These are phyloP conservation scores for Penicillium canescens DNA, from an alignment of 495 filamentous ascomycete species.

Conservation along the genomic window DNA sequence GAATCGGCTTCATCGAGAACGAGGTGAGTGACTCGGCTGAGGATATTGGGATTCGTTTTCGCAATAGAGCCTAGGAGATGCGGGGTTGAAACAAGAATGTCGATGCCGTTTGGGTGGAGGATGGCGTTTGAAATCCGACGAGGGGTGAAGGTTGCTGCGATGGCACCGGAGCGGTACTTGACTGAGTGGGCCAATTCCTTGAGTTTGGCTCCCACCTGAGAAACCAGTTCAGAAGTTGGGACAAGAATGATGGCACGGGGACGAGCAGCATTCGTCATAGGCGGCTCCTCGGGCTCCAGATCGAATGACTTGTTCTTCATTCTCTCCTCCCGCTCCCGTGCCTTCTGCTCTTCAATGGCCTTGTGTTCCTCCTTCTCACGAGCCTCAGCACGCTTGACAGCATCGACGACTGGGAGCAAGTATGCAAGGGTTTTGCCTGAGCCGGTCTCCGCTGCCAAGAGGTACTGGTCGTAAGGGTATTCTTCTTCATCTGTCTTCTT, in stretches of 20 bases:
- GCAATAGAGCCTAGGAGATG: conserved; percentile 86
- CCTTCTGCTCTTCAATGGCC: conserved; percentile 50
- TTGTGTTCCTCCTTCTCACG: conserved; percentile 56
- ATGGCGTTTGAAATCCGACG: conserved; percentile 83
- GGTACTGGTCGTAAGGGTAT: conserved; percentile 65
- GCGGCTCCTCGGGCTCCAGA: conserved; percentile 54
- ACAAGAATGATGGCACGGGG: conserved; percentile 85
- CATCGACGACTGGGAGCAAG: conserved; percentile 76
- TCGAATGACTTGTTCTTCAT: conserved; percentile 49
- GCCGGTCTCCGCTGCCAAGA: conserved; percentile 93
- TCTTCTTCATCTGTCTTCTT: conserved; percentile 29
- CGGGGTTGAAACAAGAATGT: conserved; percentile 84
- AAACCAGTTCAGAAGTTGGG: conserved; percentile 93
- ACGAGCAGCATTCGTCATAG: conserved; percentile 65
- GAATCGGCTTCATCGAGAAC: conserved; percentile 95
- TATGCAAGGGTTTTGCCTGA: conserved; percentile 97
- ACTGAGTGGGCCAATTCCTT: conserved; percentile 79
- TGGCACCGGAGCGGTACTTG: conserved; percentile 76
- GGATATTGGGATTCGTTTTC: conserved; percentile 80
- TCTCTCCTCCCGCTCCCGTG: conserved; percentile 47
- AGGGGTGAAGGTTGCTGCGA: conserved; percentile 73
- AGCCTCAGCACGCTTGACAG: conserved; percentile 75
- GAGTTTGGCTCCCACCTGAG: conserved; percentile 74
- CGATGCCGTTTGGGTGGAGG: conserved; percentile 78
- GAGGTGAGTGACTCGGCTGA: conserved; percentile 83